Base-by-base conservation (phyloP, 75 land plant species). In the Azolla pinnata region DNA sequence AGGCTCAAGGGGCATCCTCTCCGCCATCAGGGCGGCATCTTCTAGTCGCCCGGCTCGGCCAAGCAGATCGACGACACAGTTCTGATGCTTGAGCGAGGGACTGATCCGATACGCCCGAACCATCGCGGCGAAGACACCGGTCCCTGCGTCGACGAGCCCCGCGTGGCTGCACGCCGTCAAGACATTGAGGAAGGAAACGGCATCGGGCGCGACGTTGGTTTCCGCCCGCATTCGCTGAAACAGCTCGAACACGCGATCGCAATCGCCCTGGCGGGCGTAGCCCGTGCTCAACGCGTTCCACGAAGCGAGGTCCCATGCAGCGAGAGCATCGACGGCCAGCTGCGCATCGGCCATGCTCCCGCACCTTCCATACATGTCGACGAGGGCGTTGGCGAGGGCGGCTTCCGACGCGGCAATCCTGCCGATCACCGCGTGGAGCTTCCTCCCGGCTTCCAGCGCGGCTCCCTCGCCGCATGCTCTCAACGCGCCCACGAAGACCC, bases 21-120 rank as follows among this genome's bases (percentile, higher is more conserved):
- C 31, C 26, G 83, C 74, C 18, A 86, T 54, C 35, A 63, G 26
- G 44, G 76, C 49, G 2, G 89, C 89, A 26, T 83, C 75, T 10
- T 17, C 10, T 4, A 78, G 29, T 27, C 62, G 58, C 8, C 82
- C 77, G 2, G 75, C 68, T 26, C 86, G 76, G 0, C 86, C 81
- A 16, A 83, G 21, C 32, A 83, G 72, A 62, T 86, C 90, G 25
- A 86, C 83, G 74, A 86, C 67, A 33, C 87, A 83, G 14, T 78
- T 64, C 52, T 79, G 82, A 35, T 86, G 89, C 58, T 83, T 83
- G 49, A 80, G 60, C 38, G 60, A 73, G 29, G 86, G 86, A 25
- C 52, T 79, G 33, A 82, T 59, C 4, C 60, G 20, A 57, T 74
- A 72, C 18, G 69, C 33, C 32, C 24, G 30, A 4, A 4, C 35